phyloP scores from a whole-genome alignment of 1,139 yeast genomes.

The Zygosaccharomyces pseudobailii region DNA sequence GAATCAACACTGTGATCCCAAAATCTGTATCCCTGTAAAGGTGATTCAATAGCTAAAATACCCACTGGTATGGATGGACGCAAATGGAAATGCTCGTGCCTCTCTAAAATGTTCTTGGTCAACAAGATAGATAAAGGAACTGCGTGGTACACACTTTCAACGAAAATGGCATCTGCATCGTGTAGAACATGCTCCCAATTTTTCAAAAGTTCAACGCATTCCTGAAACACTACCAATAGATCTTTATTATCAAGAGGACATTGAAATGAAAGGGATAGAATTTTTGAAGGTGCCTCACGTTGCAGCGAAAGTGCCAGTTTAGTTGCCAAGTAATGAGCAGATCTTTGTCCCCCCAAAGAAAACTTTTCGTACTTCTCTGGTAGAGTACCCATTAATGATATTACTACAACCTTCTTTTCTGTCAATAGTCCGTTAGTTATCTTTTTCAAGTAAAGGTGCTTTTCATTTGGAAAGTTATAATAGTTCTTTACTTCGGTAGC shows the following conservation, averaged over 20 bases:
- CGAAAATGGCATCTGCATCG: conserved; percentile 25
- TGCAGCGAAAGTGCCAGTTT: conserved; percentile 24
- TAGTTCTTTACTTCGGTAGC: conserved; percentile 28
- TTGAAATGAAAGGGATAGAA: conserved; percentile 27
- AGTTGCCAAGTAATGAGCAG: conserved; percentile 26
- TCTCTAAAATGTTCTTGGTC: conserved; percentile 21
- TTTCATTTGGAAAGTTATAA: conserved; percentile 31
- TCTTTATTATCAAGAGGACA: conserved; percentile 27
- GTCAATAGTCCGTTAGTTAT: conserved; percentile 11
- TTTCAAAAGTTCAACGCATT: conserved; percentile 20
- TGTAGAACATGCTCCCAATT: conserved; percentile 27
- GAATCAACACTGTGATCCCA: conserved; percentile 34
- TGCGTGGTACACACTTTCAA: conserved; percentile 32
- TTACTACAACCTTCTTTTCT: conserved; percentile 23
- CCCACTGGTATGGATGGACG: conserved; percentile 22
- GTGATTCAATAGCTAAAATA: conserved; percentile 29
- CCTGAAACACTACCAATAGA: conserved; percentile 19
- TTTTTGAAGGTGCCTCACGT: conserved; percentile 16
- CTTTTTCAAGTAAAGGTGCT: conserved; percentile 29
- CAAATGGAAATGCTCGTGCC: conserved; percentile 15
- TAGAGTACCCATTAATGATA: conserved; percentile 30
- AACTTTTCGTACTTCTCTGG: conserved; percentile 33
- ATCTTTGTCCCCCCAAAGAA: conserved; percentile 26
- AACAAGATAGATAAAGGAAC: conserved; percentile 28
- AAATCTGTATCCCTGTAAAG: conserved; percentile 32